Evolutionary conservation across 257 asterid species (phyloP), one percentile per base, ranked within the genome.

Genomic region (Jasminum sambac): DNA sequence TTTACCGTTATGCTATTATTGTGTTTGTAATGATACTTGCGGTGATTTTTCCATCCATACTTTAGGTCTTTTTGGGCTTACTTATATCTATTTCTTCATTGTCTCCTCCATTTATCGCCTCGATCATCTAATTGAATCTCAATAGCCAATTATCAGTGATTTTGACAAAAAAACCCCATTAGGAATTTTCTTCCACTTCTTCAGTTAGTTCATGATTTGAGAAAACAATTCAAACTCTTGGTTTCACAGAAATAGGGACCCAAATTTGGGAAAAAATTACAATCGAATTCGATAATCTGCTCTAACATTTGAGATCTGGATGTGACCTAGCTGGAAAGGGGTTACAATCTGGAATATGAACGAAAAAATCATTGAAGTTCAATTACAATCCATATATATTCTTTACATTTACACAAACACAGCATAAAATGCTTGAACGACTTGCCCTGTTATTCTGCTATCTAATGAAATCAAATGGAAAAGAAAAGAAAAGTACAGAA

Each of bases 21-120:
- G 80, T 71, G 72, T 59, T 67, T 74, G 14, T 80, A 74, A 26
- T 71, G 89, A 78, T 92, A 92, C 70, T 84, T 86, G n/a, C 5
- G 98, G 91, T 5, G 96, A 92, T 78, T 90, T 92, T 76, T 92
- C 98, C 23, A 87, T 92, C 98, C 98, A 92, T 5, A 92, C 96
- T 80, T 85, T 92, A 12, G 98, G 96, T 73, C 96, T 71, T 69
- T 92, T 96, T 11, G 98, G 96, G 78, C 98, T 92, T 58, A 88
- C 84, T 67, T 83, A 81, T 68, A 84, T 67, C 9, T 84, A 81
- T 57, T 87, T 91, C 84, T 84, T 89, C 87, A 82, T 83, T 63
- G 85, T 83, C 57, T 77, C 88, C 16, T 90, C 90, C 92, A 85
- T 55, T 11, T 40, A 9, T 55, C n/a, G 34, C 36, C 36, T 23